Base-by-base conservation (phyloP, 176 grass and related monocot genomes). In the Pontederia crassipes region DNA sequence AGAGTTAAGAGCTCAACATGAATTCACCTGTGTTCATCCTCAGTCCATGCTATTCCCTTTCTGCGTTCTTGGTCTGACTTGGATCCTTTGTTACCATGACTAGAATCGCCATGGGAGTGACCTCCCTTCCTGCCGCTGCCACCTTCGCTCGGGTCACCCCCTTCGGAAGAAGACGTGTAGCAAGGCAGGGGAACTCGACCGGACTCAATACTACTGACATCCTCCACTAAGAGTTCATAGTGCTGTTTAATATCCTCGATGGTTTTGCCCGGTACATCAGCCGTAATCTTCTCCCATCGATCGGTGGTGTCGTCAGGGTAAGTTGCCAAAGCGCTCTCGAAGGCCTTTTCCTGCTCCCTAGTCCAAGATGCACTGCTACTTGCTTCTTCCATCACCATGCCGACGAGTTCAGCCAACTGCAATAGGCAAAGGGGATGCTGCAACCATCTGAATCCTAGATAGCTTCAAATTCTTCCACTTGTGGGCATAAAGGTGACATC, bases 1-100 rank as follows among this genome's bases (percentile, higher is more conserved):
- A 48, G 11, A n/a, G 13, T 12, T 66, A 8, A n/a, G n/a, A 40
- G 7, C 12, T 12, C 14, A 53, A 14, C 0, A n/a, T 58, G 29
- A 60, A 53, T 13, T 50, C 57, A 98, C 93, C 84, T 98, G 88
- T 98, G 93, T 54, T 98, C 93, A 57, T 98, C 87, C 76, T 98
- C 93, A 17, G 93, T 92, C 93, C 93, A 98, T 27, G 93, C 93
- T 62, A 98, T 89, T 18, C 93, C 93, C 65, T 98, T 98, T 49
- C 81, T 64, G 61, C 93, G 81, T 67, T 92, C 93, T 77, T 88
- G 87, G 28, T 92, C 93, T 0, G 87, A 74, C 77, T 74, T 85
- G 7, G 87, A 81, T 2, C 56, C 77, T 77, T 89, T 89, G 1
- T 74, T 86, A 17, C 75, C 72, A 32, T 81, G 77, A 1, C 18